These are phyloP conservation scores for Trypanosoma scelopori DNA, from an alignment of 208 protist genomes.

Conservation along the genomic window DNA sequence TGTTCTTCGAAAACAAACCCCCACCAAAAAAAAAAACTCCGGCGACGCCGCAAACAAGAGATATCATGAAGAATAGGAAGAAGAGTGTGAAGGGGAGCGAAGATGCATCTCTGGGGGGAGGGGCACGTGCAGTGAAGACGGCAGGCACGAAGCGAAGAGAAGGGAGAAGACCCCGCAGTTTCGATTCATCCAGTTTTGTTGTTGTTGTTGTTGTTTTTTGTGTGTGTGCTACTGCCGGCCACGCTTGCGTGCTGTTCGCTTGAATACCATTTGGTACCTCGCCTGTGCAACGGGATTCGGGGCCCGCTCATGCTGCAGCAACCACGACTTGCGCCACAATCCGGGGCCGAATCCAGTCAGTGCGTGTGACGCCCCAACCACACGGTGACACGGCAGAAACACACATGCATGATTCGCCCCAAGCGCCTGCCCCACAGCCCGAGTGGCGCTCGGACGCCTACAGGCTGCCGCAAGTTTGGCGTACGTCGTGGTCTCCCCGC, in stretches of 20 bases:
- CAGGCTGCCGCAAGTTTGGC: constrained; percentile 40
- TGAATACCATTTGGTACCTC: constrained; percentile 26
- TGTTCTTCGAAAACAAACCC: no score
- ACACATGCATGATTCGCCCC: constrained; percentile 54
- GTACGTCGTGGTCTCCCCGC: constrained; percentile 50
- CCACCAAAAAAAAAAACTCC: no score
- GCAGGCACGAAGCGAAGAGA: no score
- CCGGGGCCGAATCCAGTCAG: constrained; percentile 64
- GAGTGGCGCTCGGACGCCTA: constrained; percentile 16
- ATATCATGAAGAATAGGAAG: not conserved
- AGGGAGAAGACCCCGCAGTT: no score
- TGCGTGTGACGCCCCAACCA: constrained; percentile 43
- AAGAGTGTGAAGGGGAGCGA: not conserved
- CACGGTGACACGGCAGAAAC: constrained; percentile 77
- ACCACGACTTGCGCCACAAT: constrained; percentile 64
- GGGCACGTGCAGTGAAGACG: no score
- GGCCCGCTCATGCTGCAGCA: constrained; percentile 65
- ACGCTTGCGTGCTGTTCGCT: not conserved
- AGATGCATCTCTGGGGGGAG: not conserved
- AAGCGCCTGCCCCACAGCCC: constrained; percentile 70
- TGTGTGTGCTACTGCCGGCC: constrained; percentile 1
- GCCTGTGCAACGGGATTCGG: constrained; percentile 33
- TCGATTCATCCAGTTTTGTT: no score
- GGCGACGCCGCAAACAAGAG: not conserved
- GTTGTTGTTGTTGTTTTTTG: no score